Conservation (phyloP, 2,329 filamentous ascomycete genomes). For the Xylariaceae sp. region DNA sequence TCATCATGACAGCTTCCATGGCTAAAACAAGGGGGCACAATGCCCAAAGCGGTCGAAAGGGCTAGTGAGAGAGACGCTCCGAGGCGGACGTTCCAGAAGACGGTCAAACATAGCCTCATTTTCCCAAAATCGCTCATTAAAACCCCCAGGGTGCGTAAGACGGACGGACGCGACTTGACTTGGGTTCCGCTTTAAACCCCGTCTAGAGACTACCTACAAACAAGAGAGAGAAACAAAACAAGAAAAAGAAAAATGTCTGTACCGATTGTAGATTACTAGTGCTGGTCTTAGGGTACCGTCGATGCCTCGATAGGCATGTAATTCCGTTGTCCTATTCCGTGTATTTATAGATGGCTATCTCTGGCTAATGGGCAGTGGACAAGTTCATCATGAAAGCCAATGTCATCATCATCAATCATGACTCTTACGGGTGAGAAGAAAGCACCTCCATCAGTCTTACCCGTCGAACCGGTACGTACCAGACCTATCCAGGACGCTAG, state of each 20-base stretch:
- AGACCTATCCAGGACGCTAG: too few relatives aligned
- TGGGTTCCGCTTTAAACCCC: too few relatives aligned
- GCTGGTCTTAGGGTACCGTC: not conserved
- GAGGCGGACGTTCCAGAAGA: not conserved
- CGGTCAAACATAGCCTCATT: not conserved
- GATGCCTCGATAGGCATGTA: not conserved
- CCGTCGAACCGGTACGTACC: too few relatives aligned
- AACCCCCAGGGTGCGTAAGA: not conserved
- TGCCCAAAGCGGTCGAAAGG: not conserved
- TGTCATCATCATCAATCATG: slow-evolving; percentile 1
- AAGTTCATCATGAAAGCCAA: not conserved
- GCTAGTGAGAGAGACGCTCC: not conserved
- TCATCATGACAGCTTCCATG: not conserved
- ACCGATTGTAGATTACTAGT: not conserved
- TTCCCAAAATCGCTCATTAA: not conserved
- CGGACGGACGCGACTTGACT: too few relatives aligned
- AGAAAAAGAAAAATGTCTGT: not conserved
- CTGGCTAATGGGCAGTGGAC: too few relatives aligned
- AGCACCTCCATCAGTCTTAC: too few relatives aligned
- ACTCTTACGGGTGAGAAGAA: slow-evolving; percentile 1
- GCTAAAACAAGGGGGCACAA: not conserved
- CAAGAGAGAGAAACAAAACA: too few relatives aligned
- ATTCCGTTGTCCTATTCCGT: too few relatives aligned
- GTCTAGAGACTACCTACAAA: too few relatives aligned
- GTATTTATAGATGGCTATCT: not conserved